Percentiles rank a stretch among this genome's conserved stretches.
These are phyloP conservation scores for Aspergillus pseudoterreus DNA, from an alignment of 2,329 filamentous ascomycete genomes.

Conservation along the genomic window DNA sequence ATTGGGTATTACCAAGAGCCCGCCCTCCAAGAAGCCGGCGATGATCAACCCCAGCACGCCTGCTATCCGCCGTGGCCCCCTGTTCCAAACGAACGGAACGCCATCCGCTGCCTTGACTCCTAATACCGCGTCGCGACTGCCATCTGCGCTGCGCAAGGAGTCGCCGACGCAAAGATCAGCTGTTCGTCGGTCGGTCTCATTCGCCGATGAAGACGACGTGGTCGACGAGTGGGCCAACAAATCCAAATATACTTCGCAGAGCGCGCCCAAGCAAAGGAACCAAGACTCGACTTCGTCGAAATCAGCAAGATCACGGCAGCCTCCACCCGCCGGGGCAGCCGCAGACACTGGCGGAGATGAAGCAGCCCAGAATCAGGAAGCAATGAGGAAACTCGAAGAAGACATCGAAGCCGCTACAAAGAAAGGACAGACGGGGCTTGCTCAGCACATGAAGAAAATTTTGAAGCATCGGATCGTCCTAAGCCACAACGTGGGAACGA, in stretches of 20 bases:
- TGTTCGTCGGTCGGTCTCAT: slow-evolving; percentile 25
- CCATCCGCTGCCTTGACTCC: slow-evolving; percentile 7
- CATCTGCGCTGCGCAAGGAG: slow-evolving; percentile 25
- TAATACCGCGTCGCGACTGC: slow-evolving; percentile 14
- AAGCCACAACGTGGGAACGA: too few relatives aligned
- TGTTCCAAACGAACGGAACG: slow-evolving; percentile 8
- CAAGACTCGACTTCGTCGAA: too few relatives aligned
- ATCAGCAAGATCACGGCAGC: too few relatives aligned
- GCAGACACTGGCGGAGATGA: too few relatives aligned
- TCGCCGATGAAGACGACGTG: slow-evolving; percentile 18
- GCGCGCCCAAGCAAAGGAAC: slow-evolving; percentile 1
- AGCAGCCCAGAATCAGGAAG: too few relatives aligned
- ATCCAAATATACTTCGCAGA: slow-evolving; percentile 8
- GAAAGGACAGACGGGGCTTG: too few relatives aligned
- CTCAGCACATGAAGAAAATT: too few relatives aligned
- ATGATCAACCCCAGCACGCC: slow-evolving; percentile 9
- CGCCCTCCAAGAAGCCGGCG: slow-evolving; percentile 15
- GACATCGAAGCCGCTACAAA: too few relatives aligned
- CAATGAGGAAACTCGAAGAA: too few relatives aligned
- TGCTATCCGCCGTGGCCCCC: slow-evolving; percentile 5
- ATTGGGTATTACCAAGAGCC: slow-evolving; percentile 27
- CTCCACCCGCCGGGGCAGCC: too few relatives aligned
- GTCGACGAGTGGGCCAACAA: slow-evolving; percentile 6
- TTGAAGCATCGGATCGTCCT: too few relatives aligned
- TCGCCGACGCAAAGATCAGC: slow-evolving; percentile 11